Evolutionary conservation across 306 rosid genomes (phyloP), one percentile per base, ranked within the genome.

Genomic region (Fagus sylvatica): DNA sequence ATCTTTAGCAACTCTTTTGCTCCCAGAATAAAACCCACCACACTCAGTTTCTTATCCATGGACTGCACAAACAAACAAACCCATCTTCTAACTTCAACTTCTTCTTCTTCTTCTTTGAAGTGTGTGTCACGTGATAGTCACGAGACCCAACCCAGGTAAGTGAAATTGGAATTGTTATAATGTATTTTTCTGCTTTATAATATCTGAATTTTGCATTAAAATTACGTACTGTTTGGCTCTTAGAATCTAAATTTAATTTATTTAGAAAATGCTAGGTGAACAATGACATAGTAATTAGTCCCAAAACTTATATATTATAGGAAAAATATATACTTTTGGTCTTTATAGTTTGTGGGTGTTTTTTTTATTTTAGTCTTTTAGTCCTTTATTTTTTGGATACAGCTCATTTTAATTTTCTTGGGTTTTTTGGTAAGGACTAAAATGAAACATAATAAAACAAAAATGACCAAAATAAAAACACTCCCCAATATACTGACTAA

Each of bases 71-170:
- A 19, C 22, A 76, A 34, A 65, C 17, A 33, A 61, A 74, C 8
- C 13, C 49, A 33, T 37, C 70, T 59, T n/a, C 34, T 16, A 11
- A 3, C 62, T 74, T 28, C 40, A 17, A 28, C 80, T 75, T 37
- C 65, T 43, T 2, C 69, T 59, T 54, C 19, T 41, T 70, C n/a
- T 53, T 15, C 41, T 54, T 75, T 40, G 53, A 53, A 10, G 53
- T 57, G 51, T 11, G 74, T 71, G 0, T 73, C 67, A 33, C 73
- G 69, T 41, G 84, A 72, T 8, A 22, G 71, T 62, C 78, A 30
- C 53, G 53, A 17, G 54, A 28, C 16, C 40, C 22, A 71, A 3
- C 59, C 71, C 41, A 15, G 66, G 74, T 83, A 43, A 13, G 66
- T 10, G 1, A 39, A 9, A 37, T n/a, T n/a, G n/a, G n/a, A n/a